Evolutionary conservation across 805 yeast species (phyloP).

Genomic region (Cyberlindnera misumaiensis): DNA sequence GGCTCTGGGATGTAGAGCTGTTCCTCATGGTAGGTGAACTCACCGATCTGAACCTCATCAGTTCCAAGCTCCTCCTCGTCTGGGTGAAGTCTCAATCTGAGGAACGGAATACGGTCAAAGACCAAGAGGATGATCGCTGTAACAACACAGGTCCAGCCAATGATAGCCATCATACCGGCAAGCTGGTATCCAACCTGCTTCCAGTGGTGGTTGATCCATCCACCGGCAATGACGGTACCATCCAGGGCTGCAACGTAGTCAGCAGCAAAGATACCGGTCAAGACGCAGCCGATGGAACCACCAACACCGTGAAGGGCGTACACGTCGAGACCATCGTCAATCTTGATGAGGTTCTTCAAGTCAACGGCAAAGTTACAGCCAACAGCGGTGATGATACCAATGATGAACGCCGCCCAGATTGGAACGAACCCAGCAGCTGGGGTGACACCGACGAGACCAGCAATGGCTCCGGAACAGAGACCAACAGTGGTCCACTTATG

Average conservation of each 20-base stretch:
- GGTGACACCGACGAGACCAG: slow-evolving; percentile 91
- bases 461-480: slow-evolving; percentile 86
- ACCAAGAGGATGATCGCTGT: slow-evolving; percentile 60
- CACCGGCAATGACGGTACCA: slow-evolving; percentile 69
- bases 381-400: slow-evolving; percentile 72
- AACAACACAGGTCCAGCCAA: slow-evolving; percentile 68
- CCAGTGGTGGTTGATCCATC: slow-evolving; percentile 82
- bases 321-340: slow-evolving; percentile 94
- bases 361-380: slow-evolving; percentile 85
- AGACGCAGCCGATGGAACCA: slow-evolving; percentile 73
- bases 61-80: slow-evolving; percentile 88
- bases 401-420: slow-evolving; percentile 77
- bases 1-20: slow-evolving; percentile 72
- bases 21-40: slow-evolving; percentile 65
- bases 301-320: slow-evolving; percentile 94
- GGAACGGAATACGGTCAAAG: slow-evolving; percentile 73
- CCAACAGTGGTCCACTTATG: slow-evolving; percentile 92
- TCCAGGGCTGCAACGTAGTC: slow-evolving; percentile 83
- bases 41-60: slow-evolving; percentile 88
- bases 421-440: slow-evolving; percentile 98
- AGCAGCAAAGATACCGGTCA: slow-evolving; percentile 91
- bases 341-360: slow-evolving; percentile 58
- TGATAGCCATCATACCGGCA: slow-evolving; percentile 67
- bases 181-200: slow-evolving; percentile 83
- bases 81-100: slow-evolving; percentile 73